Base-by-base conservation (phyloP, 2,329 filamentous ascomycete species). In the Epichloe sp. region DNA sequence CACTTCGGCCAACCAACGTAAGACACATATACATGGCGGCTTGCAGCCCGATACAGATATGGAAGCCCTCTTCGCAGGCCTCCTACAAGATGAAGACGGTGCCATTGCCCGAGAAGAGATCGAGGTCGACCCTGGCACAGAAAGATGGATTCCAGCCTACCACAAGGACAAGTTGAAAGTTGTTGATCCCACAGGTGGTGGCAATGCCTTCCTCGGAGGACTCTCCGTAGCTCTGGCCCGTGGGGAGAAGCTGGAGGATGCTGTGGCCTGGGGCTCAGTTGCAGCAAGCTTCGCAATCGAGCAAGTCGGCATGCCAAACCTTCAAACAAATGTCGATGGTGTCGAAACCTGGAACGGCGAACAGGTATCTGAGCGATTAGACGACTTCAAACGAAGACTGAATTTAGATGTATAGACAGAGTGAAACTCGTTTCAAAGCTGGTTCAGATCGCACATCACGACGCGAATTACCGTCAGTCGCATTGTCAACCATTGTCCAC, bases 211-310 rank as follows among this genome's bases (percentile, higher is more conserved):
- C 60, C 72, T 96, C 23, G 76, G 77, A 21, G 76, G 77, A n/a
- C 58, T 82, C 45, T 70, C 74, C 0, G 71, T 82, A 12, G 80
- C 73, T 1, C 67, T 85, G 57, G 82, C 74, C 35, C 70, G 84
- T 49, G 81, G 79, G 1, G 72, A 77, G 57, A 62, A 65, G 26
- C 71, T 86, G 41, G 79, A 83, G 54, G 82, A 88, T 59, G 89
- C 88, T 5, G 82, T 86, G 5, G 73, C 79, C 0, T 91, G 85
- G 80, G 93, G 83, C 4, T 85, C 80, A 44, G 77, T 97, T 5
- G 85, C 88, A 2, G 91, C 93, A 7, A 90, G 89, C 61, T 93
- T 95, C 66, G 88, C 88, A 15, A 95, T 98, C 60, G 90, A 98
- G 68, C 93, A 98, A 66, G 82, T 95, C 49, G 91, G 93, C 0